These are phyloP conservation scores for Porphyrellus cyaneotinctus DNA, from an alignment of 768 basidiomycete species.

Conservation along the genomic window DNA sequence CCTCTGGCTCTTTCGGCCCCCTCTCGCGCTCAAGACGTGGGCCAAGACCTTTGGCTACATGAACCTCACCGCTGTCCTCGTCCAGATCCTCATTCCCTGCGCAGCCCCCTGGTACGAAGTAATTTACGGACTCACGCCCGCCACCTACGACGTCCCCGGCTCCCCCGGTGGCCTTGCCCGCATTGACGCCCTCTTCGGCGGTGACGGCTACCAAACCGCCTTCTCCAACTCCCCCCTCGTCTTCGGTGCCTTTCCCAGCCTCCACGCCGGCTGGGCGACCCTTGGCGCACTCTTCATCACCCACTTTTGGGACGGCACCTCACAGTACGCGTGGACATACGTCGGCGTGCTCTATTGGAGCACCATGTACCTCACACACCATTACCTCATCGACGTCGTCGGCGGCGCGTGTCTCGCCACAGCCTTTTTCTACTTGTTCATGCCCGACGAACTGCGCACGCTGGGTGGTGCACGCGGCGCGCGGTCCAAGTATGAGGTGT, in stretches of 20 bases:
- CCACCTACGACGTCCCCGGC: slow-evolving; percentile 87
- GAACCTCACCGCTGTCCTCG: slow-evolving; percentile 83
- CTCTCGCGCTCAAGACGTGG: slow-evolving; percentile 79
- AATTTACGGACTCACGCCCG: slow-evolving; percentile 93
- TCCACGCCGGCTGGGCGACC: slow-evolving; percentile 89
- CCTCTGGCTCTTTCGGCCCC: slow-evolving; percentile 86
- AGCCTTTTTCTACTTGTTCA: slow-evolving; percentile 80
- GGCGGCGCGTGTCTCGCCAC: slow-evolving; percentile 90
- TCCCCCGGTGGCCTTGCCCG: slow-evolving; percentile 91
- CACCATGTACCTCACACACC: slow-evolving; percentile 98
- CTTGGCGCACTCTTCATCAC: slow-evolving; percentile 90
- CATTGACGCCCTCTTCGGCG: slow-evolving; percentile 84
- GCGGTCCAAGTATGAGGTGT: slow-evolving; percentile 65
- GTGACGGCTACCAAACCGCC: slow-evolving; percentile 66
- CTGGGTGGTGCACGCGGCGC: slow-evolving; percentile 36
- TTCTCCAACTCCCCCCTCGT: slow-evolving; percentile 90
- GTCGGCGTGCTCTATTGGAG: slow-evolving; percentile 90
- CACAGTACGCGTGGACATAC: slow-evolving; percentile 75
- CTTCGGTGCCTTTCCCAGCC: slow-evolving; percentile 94
- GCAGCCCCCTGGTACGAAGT: slow-evolving; percentile 98
- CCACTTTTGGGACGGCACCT: slow-evolving; percentile 85
- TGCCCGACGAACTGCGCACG: slow-evolving; percentile 75
- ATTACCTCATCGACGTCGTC: slow-evolving; percentile 98
- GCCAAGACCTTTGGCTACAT: slow-evolving; percentile 87
- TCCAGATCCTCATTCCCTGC: slow-evolving; percentile 87